A percentile compares a stretch with the other conserved stretches of the same genome.
Conservation (phyloP, 1,284 basidiomycete species). For the Lentinus polychrous region DNA sequence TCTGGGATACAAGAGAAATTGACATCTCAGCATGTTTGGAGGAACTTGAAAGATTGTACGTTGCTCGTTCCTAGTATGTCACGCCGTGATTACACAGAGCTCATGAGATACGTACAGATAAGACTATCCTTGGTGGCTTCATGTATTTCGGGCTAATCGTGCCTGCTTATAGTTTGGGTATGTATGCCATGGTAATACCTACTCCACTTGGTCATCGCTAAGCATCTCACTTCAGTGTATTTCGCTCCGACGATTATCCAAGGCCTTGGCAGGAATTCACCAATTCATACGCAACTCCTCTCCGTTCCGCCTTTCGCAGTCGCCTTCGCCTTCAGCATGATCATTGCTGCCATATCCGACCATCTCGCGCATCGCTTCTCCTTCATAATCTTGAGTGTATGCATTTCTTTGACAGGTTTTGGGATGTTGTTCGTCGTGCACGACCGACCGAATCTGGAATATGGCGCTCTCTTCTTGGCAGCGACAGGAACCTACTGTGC, state of each 20-base stretch:
- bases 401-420: constrained; percentile 22
- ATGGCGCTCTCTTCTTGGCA: constrained; percentile 26
- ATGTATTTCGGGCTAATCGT: constrained; percentile 28
- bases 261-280: constrained; percentile 32
- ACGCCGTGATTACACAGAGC: background rate
- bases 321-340: constrained; percentile 27
- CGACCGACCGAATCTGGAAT: constrained; percentile 22
- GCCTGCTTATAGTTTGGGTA: constrained; percentile 25
- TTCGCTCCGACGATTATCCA: constrained; percentile 30
- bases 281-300: constrained; percentile 41
- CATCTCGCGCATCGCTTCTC: constrained; percentile 20
- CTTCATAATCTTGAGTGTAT: constrained; percentile 20
- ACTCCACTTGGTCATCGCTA: background rate
- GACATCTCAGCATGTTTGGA: constrained; percentile 15
- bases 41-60: constrained; percentile 23
- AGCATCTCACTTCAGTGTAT: constrained; percentile 16
- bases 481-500: constrained; percentile 25
- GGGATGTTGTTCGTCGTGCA: constrained; percentile 23
- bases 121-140: constrained; percentile 25
- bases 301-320: constrained; percentile 42
- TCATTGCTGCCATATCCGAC: constrained; percentile 21
- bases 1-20: constrained; percentile 19
- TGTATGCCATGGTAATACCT: background rate
- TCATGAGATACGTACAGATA: constrained; percentile 15
- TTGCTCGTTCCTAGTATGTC: too few species aligned